Conservation (phyloP, 352 stramenopile genomes). For the Globisporangium echinulatum region DNA sequence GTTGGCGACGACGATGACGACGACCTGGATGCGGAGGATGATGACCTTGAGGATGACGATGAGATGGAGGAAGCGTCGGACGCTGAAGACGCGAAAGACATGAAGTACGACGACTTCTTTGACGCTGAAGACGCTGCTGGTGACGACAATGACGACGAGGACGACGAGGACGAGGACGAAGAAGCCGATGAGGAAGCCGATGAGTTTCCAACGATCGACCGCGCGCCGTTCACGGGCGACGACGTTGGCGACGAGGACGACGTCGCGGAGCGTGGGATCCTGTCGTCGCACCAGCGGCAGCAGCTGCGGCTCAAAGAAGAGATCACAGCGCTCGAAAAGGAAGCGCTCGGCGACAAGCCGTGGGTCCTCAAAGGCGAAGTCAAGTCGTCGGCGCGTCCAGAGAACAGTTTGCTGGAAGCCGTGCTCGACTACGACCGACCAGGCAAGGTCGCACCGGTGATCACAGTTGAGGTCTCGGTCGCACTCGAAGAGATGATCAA, state of each 20-base stretch:
- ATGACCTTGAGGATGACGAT: conserved; percentile 34
- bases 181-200: conserved; percentile 41
- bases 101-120: conserved; percentile 64
- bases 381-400: conserved; percentile 72
- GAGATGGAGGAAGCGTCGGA: conserved; percentile 51
- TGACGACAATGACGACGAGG: conserved; percentile 33
- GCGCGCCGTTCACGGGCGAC: conserved; percentile 33
- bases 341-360: conserved; percentile 90
- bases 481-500: conserved; percentile 94
- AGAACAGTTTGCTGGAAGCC: conserved; percentile 91
- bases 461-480: conserved; percentile 90
- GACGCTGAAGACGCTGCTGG: conserved; percentile 33
- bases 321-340: conserved; percentile 83
- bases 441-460: conserved; percentile 87
- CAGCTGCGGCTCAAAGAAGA: conserved; percentile 64
- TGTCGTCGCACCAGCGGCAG: conserved; percentile 73
- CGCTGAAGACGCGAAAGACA: conserved; percentile 47
- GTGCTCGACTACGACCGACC: conserved; percentile 92
- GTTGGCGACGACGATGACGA: conserved; percentile 23
- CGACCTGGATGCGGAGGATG: conserved; percentile 31
- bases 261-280: conserved; percentile 68
- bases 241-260: conserved; percentile 60
- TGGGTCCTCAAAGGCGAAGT: conserved; percentile 93
- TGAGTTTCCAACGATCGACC: conserved; percentile 53
- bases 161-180: conserved; percentile 36